Evolutionary conservation across 2,329 filamentous ascomycete species (phyloP), one percentile per base, ranked within the genome.

Genomic region (Pseudocercospora cruenta): DNA sequence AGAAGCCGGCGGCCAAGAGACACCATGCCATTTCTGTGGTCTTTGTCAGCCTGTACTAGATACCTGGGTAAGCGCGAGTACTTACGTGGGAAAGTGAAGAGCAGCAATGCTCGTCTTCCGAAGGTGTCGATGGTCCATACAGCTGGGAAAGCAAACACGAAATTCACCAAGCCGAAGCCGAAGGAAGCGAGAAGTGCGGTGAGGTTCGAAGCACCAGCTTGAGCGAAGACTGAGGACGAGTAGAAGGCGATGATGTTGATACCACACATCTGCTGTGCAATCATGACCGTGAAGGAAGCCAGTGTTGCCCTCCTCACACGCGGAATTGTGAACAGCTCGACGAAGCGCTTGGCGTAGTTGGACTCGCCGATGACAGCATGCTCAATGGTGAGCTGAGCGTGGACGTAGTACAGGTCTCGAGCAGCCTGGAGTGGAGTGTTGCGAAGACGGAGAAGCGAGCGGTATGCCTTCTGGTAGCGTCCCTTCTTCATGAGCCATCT

Each of bases 131-230:
- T 82, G 1, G 39, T 80, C 80, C 81, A 87, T 31, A 89, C 77
- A 1, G 86, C 86, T 0, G 86, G 86, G 67, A 82, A 84, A 0
- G 86, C 85, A 69, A 88, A 88, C 55, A 87, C 53, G 68, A 87
- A 88, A 68, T 85, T 87, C 63, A 87, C 80, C 0, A 88, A 75
- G 2, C 87, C 87, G 66, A 87, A 88, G 0, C 86, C 86, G 71
- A 83, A 84, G 0, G 85, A 86, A 0, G 84, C 86, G n/a, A 87
- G 77, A n/a, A 88, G 75, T 5, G 81, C 70, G 78, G 81, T 70
- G 80, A 82, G 68, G 80, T 70, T n/a, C 70, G 74, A 57, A 19
- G 78, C 80, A 4, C 76, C 76, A 8, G 76, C 75, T 22, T 76
- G 60, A 2, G 66, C 67, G 67, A 78, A 78, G 63, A 78, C 74